These are phyloP conservation scores for Pseudocercospora cruenta DNA, from an alignment of 2,329 filamentous ascomycete species.

Conservation along the genomic window DNA sequence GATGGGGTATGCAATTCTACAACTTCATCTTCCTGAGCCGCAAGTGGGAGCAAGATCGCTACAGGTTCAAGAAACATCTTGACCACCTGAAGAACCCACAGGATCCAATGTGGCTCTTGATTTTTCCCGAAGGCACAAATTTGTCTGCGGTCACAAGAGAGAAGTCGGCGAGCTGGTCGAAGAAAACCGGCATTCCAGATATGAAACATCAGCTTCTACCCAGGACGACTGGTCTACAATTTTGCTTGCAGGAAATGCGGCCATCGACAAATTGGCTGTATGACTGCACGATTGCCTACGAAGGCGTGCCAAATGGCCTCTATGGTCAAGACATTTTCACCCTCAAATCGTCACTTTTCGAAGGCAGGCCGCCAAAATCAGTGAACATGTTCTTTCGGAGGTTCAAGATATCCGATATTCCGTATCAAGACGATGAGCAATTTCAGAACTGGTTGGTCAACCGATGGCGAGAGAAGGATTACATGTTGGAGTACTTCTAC, in stretches of 20 bases:
- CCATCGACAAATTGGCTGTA: conserved; percentile 80
- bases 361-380: conserved; percentile 86
- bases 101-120: conserved; percentile 86
- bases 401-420: conserved; percentile 79
- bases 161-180: conserved; percentile 74
- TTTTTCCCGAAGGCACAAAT: conserved; percentile 89
- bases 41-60: conserved; percentile 80
- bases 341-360: conserved; percentile 81
- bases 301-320: conserved; percentile 79
- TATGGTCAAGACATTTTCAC: conserved; percentile 93
- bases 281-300: conserved; percentile 93
- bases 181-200: conserved; percentile 73
- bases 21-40: conserved; percentile 91
- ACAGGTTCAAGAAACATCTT: conserved; percentile 73
- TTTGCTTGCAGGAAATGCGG: conserved; percentile 75
- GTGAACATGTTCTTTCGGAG: conserved; percentile 97
- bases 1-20: conserved; percentile 81
- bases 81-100: conserved; percentile 69
- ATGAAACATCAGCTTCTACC: conserved; percentile 75
- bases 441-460: conserved; percentile 86
- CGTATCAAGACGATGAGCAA: conserved; percentile 69
- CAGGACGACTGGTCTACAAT: conserved; percentile 77
- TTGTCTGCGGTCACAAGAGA: conserved; percentile 69
- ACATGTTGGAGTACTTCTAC: conserved; percentile 78
- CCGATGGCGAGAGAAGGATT: conserved; percentile 91